Base-by-base conservation (phyloP, 192 early-diverging fungal species). In the Entomortierella lignicola region DNA sequence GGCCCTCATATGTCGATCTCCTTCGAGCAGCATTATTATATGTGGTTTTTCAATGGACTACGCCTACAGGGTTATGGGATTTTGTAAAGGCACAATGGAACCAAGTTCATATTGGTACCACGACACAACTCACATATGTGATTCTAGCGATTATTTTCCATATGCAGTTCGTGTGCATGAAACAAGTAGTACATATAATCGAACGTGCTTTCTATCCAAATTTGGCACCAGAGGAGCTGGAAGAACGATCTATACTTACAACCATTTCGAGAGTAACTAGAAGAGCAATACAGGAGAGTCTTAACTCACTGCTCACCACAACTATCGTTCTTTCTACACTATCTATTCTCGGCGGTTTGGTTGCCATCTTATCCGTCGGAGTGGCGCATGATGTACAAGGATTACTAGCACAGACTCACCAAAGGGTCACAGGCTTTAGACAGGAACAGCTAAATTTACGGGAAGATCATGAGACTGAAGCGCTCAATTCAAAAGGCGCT, bases 341-440 rank as follows among this genome's bases (percentile, higher is more conserved):
- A 1, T 50, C 62, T 4, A 17, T 59, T 1, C 47, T 79, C 20
- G 75, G 67, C 31, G 12, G 39, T 5, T 29, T 79, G 23, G 10
- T 32, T 0, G 23, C 67, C 4, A 55, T 79, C 34, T 37, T 79
- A 23, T 79, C 75, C 0, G 48, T 66, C 29, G 75, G 75, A 15
- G 63, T 79, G n/a, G 75, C 43, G 1, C 75, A 79, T 52, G 75
- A 79, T 48, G 42, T 70, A 25, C 75, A 79, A 37, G 75, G 75
- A 25, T 25, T 79, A 0, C 17, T 79, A 18, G 55, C 51, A 2
- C 75, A 79, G 52, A 79, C 75, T 27, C 75, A 79, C 27, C 55
- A 70, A 23, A 27, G 75, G 20, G 75, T 79, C 8, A 57, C 60
- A 18, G 6, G 21, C 2, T 23, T 66, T 32, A 53, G 31, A 41